Base-by-base conservation (phyloP, 208 protist species). In the Crithidia sp. region DNA sequence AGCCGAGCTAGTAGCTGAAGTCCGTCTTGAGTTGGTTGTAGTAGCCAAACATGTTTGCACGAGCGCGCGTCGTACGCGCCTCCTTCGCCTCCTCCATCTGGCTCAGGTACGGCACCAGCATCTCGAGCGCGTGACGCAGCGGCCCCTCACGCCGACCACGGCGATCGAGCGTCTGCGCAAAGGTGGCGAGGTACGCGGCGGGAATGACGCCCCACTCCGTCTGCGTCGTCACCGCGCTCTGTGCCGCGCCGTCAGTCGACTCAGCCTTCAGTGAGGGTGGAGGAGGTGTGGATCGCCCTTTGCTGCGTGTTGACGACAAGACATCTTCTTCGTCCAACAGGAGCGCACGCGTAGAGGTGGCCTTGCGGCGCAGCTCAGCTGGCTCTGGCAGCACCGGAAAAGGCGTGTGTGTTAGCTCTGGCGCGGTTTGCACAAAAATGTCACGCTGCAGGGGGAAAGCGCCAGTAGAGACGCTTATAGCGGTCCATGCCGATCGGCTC, bases 401-500 rank as follows among this genome's bases (percentile, higher is more conserved):
- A 28, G 67, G 53, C 0, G 59, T n/a, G 0, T 60, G 16, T 7
- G 76, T 73, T 4, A 87, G 83, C 10, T 68, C 12, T 6, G 66
- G 58, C 17, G 83, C 90, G n/a, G 81, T 82, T 60, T 97, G 93
- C 43, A 97, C 93, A 40, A 76, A 64, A 13, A 97, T 67, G 50
- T 73, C 62, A 2, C 85, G 77, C 53, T 93, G 84, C 45, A 94
- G 70, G 12, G 93, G 93, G 58, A 97, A 97, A 93, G 7, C 88
- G 85, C 91, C 93, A 97, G 81, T 94, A 97, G 17, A 97, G 67
- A 16, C 93, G 89, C 6, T 81, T 76, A 70, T 92, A 96, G 44
- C 93, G 93, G 67, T 97, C 93, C 83, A 86, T 88, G 16, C 93
- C 93, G 28, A 97, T 73, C 4, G 93, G 91, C 40, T 79, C 69